Conservation (phyloP, 2,329 filamentous ascomycete species). For the Monascus ruber region DNA sequence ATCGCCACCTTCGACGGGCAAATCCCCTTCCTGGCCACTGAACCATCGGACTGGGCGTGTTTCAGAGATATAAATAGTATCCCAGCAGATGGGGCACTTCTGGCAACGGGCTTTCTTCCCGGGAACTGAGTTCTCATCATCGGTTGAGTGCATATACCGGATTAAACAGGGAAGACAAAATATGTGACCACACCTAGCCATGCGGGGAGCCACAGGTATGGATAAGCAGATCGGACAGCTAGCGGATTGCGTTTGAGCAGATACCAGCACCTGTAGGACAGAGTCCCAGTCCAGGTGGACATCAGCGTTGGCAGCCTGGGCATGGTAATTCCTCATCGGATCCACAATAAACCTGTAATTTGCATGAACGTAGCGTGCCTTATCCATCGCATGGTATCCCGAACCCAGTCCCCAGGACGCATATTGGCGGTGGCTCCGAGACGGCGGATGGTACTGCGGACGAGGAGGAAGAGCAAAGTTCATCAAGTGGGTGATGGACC, state of each 20-base stretch:
- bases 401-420: slow-evolving; percentile 77
- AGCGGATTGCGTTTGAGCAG: slow-evolving; percentile 73
- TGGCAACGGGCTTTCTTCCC: slow-evolving; percentile 73
- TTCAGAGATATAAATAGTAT: slow-evolving; percentile 84
- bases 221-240: slow-evolving; percentile 93
- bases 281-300: slow-evolving; percentile 81
- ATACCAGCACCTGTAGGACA: slow-evolving; percentile 84
- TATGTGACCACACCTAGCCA: slow-evolving; percentile 95
- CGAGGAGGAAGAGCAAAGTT: slow-evolving; percentile 75
- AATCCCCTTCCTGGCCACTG: slow-evolving; percentile 68
- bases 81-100: slow-evolving; percentile 93
- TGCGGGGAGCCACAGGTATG: slow-evolving; percentile 82
- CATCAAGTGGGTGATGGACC: slow-evolving; percentile 92
- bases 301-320: slow-evolving; percentile 76
- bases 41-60: slow-evolving; percentile 86
- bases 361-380: slow-evolving; percentile 83
- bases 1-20: slow-evolving; percentile 75
- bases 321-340: slow-evolving; percentile 65
- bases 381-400: slow-evolving; percentile 81
- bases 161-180: slow-evolving; percentile 91
- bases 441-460: slow-evolving; percentile 47
- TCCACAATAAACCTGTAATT: slow-evolving; percentile 96
- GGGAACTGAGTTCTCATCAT: slow-evolving; percentile 52
- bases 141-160: slow-evolving; percentile 83
- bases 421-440: slow-evolving; percentile 54